Percentiles rank a stretch among this genome's conserved stretches.
These are phyloP conservation scores for Penicillium expansum DNA, from an alignment of 2,329 filamentous ascomycete species.

Conservation along the genomic window DNA sequence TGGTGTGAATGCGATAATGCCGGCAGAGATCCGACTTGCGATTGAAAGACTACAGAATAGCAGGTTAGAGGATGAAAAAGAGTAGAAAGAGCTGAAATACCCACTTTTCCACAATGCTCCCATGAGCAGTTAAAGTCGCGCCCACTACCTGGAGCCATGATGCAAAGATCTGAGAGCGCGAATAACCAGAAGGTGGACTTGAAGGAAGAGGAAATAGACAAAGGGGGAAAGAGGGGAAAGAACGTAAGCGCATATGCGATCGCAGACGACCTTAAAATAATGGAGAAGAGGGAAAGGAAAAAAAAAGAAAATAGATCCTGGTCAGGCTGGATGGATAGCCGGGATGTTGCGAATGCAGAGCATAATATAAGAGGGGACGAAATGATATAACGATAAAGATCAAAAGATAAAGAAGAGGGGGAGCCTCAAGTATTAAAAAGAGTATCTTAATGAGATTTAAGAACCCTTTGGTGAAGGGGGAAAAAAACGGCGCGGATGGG, in stretches of 20 bases:
- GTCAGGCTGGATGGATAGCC: slow-evolving; percentile 20
- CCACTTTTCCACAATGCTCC: slow-evolving; percentile 46
- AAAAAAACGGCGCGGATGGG: slow-evolving; percentile 25
- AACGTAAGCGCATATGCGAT: slow-evolving; percentile 13
- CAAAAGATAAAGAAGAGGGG: slow-evolving; percentile 7
- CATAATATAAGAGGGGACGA: slow-evolving; percentile 17
- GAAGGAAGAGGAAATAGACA: not conserved
- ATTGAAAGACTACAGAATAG: slow-evolving; percentile 44
- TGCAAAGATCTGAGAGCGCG: not conserved
- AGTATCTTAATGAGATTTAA: not conserved
- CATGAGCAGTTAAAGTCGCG: slow-evolving; percentile 47
- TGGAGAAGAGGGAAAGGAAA: too few relatives aligned
- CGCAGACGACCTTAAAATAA: slow-evolving; percentile 5
- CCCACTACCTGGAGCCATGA: slow-evolving; percentile 42
- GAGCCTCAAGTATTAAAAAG: slow-evolving; percentile 11
- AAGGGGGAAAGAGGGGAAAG: slow-evolving; percentile 4
- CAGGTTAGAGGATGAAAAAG: not conserved
- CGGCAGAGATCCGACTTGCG: slow-evolving; percentile 49
- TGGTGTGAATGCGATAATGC: slow-evolving; percentile 49
- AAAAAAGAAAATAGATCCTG: slow-evolving; percentile 14
- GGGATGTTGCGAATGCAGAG: slow-evolving; percentile 16
- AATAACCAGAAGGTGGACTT: not conserved
- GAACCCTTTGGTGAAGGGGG: not conserved
- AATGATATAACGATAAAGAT: slow-evolving; percentile 8
- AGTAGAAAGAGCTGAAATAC: not conserved